Evolutionary conservation across 2,329 filamentous ascomycete genomes (phyloP).

Genomic region (Botrytis paeoniae): DNA sequence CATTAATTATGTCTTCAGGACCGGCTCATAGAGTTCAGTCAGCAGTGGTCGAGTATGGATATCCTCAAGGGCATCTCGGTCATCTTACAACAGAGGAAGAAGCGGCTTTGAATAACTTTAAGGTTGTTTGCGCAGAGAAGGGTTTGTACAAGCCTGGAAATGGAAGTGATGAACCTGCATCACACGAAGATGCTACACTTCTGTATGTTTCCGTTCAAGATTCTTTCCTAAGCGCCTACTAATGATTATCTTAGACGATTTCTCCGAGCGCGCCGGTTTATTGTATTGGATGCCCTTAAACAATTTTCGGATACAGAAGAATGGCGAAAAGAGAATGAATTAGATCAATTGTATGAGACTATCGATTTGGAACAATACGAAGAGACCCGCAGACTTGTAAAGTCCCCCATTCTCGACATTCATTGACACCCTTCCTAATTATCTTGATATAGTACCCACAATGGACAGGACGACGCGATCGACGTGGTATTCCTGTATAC

Average conservation of each 20-base stretch:
- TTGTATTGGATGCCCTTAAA: conserved; percentile 69
- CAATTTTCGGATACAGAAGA: conserved; percentile 89
- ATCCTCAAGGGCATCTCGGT: conserved; percentile 75
- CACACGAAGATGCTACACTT: conserved; percentile 70
- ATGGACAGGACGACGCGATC: conserved; percentile 90
- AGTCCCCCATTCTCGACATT: conserved; percentile 29
- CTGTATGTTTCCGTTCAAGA: conserved; percentile 50
- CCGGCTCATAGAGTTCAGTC: conserved; percentile 37
- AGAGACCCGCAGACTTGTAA: conserved; percentile 70
- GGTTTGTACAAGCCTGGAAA: conserved; percentile 56
- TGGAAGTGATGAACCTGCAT: conserved; percentile 42
- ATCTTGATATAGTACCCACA: conserved; percentile 69
- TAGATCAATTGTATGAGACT: conserved; percentile 77
- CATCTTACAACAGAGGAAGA: conserved; percentile 70
- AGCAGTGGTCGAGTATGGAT: conserved; percentile 47
- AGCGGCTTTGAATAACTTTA: conserved; percentile 68
- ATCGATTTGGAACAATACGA: conserved; percentile 86
- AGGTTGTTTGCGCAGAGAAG: conserved; percentile 61
- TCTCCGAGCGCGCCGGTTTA: conserved; percentile 79
- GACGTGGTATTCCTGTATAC: conserved; percentile 87
- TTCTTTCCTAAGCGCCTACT: background rate
- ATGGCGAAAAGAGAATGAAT: conserved; percentile 77
- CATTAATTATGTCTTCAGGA: conserved; percentile 30
- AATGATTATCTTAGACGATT: conserved; percentile 60
- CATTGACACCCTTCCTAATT: conserved; percentile 24